These are phyloP conservation scores for Trichoderma breve DNA, from an alignment of 2,329 filamentous ascomycete species.

Conservation along the genomic window DNA sequence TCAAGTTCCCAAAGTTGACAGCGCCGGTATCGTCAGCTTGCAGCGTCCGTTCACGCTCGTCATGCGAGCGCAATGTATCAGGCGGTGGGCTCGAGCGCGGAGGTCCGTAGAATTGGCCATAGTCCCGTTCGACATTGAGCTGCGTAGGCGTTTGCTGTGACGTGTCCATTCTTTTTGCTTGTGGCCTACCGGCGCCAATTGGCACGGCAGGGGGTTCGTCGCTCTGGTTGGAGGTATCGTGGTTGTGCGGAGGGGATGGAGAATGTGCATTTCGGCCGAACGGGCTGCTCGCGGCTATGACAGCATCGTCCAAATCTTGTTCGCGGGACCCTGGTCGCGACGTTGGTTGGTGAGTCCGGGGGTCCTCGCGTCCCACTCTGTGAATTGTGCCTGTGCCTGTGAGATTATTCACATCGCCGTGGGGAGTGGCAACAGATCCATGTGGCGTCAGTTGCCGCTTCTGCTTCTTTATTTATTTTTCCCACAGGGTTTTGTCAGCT, in stretches of 20 bases:
- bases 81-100: conserved; percentile 31
- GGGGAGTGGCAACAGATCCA: neutral
- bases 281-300: conserved; percentile 22
- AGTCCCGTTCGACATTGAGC: conserved; percentile 56
- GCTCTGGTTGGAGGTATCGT: neutral
- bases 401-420: conserved; percentile 10
- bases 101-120: conserved; percentile 43
- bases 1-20: conserved; percentile 44
- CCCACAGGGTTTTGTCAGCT: neutral
- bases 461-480: neutral
- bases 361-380: conserved; percentile 10
- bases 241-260: neutral
- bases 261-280: conserved; percentile 4
- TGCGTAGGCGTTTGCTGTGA: conserved; percentile 56
- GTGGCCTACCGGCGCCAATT: conserved; percentile 19
- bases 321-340: neutral
- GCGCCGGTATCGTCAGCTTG: conserved; percentile 51
- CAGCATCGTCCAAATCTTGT: conserved; percentile 12
- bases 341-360: conserved; percentile 12
- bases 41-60: conserved; percentile 38
- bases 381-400: neutral
- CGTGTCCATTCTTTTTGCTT: conserved; percentile 40
- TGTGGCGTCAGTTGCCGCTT: conserved; percentile 1
- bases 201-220: conserved; percentile 24
- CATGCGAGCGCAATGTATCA: conserved; percentile 30